These are phyloP conservation scores for Calonectria pseudoreteaudii DNA, from an alignment of 2,329 filamentous ascomycete genomes.

Conservation along the genomic window DNA sequence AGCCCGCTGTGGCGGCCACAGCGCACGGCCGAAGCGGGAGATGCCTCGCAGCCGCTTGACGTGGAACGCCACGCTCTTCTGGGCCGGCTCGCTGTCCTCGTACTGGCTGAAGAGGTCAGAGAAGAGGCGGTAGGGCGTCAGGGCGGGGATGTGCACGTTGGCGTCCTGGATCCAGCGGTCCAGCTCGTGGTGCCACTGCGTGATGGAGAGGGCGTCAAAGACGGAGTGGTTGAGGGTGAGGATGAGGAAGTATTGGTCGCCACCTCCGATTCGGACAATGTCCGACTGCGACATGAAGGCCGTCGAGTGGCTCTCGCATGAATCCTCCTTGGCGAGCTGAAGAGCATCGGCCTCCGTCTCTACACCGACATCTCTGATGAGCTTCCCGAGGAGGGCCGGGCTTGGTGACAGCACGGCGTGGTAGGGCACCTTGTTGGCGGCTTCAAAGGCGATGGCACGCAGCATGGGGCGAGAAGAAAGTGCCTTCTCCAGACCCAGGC, in stretches of 20 bases:
- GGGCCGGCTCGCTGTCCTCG: constrained; percentile 43
- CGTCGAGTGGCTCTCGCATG: constrained; percentile 27
- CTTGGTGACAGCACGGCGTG: constrained; percentile 43
- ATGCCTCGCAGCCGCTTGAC: constrained; percentile 49
- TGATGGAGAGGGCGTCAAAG: constrained; percentile 49
- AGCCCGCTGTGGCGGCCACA: constrained; percentile 49
- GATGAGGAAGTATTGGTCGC: constrained; percentile 35
- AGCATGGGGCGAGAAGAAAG: constrained; percentile 45
- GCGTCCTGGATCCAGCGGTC: constrained; percentile 44
- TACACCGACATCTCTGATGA: constrained; percentile 41
- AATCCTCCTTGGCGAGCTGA: constrained; percentile 34
- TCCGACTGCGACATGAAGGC: constrained; percentile 47
- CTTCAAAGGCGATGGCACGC: constrained; percentile 43
- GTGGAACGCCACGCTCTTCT: constrained; percentile 45
- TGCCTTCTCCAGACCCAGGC: constrained; percentile 42
- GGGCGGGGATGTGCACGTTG: constrained; percentile 27
- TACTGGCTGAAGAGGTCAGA: constrained; percentile 48
- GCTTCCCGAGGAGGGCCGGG: constrained; percentile 36
- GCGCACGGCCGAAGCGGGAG: constrained; percentile 44
- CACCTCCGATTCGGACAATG: constrained; percentile 37
- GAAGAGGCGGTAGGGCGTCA: constrained; percentile 47
- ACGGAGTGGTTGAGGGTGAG: constrained; percentile 51
- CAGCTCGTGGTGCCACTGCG: constrained; percentile 49
- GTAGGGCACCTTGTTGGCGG: constrained; percentile 31
- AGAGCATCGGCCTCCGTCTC: constrained; percentile 32